Conservation (phyloP, 2,329 filamentous ascomycete genomes). For the Zasmidium cellare region DNA sequence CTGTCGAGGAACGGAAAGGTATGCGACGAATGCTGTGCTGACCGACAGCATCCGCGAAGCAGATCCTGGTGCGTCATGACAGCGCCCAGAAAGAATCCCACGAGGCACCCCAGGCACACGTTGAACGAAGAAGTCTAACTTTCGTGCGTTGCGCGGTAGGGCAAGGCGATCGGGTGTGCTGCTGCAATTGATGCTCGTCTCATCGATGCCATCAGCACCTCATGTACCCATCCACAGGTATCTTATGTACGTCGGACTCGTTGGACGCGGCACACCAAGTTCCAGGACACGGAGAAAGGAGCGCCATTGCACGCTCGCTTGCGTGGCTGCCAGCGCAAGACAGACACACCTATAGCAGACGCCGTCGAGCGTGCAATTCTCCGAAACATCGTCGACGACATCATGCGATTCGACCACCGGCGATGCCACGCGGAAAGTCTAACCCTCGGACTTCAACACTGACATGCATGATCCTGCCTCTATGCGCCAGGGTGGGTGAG, state of each 20-base stretch:
- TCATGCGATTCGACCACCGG: background rate
- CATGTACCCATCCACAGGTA: background rate
- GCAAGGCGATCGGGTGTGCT: background rate
- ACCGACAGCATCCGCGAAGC: background rate
- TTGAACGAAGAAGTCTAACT: background rate
- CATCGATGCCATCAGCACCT: background rate
- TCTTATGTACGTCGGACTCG: background rate
- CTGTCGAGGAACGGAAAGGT: background rate
- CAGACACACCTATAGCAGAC: background rate
- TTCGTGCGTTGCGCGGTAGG: background rate
- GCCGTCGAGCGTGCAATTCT: background rate
- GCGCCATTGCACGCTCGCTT: background rate
- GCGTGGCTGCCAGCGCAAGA: background rate
- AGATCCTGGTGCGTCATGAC: background rate
- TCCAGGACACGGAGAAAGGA: background rate
- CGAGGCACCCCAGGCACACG: background rate
- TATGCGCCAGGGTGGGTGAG: background rate
- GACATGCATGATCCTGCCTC: background rate
- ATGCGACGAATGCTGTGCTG: background rate
- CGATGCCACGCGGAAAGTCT: background rate
- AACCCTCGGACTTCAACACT: background rate
- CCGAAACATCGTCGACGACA: background rate
- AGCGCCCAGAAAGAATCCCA: background rate
- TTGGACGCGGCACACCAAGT: background rate
- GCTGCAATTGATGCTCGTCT: background rate